These are phyloP conservation scores for Linnemannia elongata DNA, from an alignment of 192 early-diverging fungal genomes.

Conservation along the genomic window DNA sequence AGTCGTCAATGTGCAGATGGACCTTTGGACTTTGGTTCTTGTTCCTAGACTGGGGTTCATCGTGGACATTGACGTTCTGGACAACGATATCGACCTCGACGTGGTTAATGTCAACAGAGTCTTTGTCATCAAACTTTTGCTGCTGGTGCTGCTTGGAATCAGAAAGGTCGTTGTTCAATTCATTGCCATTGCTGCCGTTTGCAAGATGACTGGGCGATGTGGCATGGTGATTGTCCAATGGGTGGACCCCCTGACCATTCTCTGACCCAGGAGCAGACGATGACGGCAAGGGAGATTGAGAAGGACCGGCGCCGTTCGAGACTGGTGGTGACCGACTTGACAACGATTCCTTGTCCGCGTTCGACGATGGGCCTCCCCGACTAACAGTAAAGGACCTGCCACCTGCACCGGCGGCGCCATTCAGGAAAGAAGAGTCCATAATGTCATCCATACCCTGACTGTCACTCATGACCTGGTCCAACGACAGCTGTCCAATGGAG, in stretches of 20 bases:
- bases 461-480: conserved; percentile 34
- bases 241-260: neutral
- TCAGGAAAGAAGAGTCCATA: neutral
- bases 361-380: neutral
- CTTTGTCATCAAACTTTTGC: neutral
- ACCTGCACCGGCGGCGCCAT: neutral
- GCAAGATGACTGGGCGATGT: neutral
- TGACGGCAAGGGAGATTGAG: neutral
- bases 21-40: neutral
- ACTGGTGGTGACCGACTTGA: neutral
- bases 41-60: conserved; percentile 6
- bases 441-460: conserved; percentile 10
- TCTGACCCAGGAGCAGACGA: neutral
- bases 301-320: neutral
- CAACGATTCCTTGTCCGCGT: neutral
- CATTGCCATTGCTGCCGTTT: neutral
- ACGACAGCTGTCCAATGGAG: conserved; percentile 16
- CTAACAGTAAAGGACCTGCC: neutral
- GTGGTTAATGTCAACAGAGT: conserved; percentile 24
- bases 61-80: conserved; percentile 34
- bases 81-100: conserved; percentile 51
- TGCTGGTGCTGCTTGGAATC: neutral
- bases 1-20: neutral
- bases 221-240: neutral
- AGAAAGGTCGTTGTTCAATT: neutral